Evolutionary conservation across 768 basidiomycete genomes (phyloP).

Genomic region (Leccinum subgranulosum): DNA sequence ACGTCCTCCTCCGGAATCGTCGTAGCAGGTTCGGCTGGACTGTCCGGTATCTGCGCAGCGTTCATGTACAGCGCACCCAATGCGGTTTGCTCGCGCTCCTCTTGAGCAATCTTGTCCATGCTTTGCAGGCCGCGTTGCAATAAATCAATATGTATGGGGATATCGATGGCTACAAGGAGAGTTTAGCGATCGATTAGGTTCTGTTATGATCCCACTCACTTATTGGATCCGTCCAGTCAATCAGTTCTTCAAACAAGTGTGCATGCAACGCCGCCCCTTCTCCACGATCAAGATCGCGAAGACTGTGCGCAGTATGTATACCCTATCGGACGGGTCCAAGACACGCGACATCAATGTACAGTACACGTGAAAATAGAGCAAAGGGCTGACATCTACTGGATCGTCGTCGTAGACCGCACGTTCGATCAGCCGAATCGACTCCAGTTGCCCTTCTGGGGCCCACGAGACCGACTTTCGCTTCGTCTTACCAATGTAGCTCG

Average conservation of each 20-base stretch:
- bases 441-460: conserved; percentile 71
- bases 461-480: conserved; percentile 79
- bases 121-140: conserved; percentile 62
- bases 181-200: conserved; percentile 20
- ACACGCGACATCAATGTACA: conserved; percentile 50
- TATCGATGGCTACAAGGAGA: conserved; percentile 51
- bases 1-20: conserved; percentile 67
- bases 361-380: conserved; percentile 41
- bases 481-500: conserved; percentile 44
- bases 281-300: conserved; percentile 84
- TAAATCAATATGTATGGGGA: conserved; percentile 54
- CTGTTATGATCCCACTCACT: conserved; percentile 49
- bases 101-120: conserved; percentile 66
- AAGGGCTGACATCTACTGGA: conserved; percentile 74
- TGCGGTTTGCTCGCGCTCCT: conserved; percentile 74
- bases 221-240: conserved; percentile 83
- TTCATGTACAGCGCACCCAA: conserved; percentile 74
- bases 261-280: conserved; percentile 84
- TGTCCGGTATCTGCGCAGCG: conserved; percentile 69
- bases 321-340: conserved; percentile 53
- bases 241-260: conserved; percentile 78
- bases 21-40: conserved; percentile 64
- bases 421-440: conserved; percentile 76
- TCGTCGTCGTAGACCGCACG: conserved; percentile 88
- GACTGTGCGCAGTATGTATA: conserved; percentile 62